Percentiles rank a stretch among this genome's conserved stretches.
Evolutionary conservation across 2,329 filamentous ascomycete genomes (phyloP).

Genomic region (Pezicula neosporulosa): DNA sequence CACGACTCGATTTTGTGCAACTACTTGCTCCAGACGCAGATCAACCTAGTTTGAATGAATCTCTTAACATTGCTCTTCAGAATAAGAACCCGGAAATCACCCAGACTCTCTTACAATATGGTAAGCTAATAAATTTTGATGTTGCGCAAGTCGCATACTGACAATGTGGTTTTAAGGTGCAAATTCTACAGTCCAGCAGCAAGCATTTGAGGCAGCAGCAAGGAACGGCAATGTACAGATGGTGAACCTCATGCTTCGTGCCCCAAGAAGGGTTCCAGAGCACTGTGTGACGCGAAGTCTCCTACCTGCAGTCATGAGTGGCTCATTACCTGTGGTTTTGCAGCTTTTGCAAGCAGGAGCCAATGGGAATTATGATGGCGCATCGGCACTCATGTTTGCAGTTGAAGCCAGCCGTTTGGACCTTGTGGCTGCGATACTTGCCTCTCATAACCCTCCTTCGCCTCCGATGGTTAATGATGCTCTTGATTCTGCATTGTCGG

Average conservation of each 20-base stretch:
- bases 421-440: slow-evolving; percentile 51
- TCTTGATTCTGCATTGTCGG: slow-evolving; percentile 44
- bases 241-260: slow-evolving; percentile 9
- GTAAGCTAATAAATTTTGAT: neutral
- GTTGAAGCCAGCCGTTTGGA: slow-evolving; percentile 47
- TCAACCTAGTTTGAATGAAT: slow-evolving; percentile 12
- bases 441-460: slow-evolving; percentile 48
- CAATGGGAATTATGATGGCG: slow-evolving; percentile 48
- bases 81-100: slow-evolving; percentile 5
- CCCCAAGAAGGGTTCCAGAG: slow-evolving; percentile 5
- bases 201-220: slow-evolving; percentile 1
- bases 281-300: slow-evolving; percentile 8
- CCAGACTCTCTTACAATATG: slow-evolving; percentile 12
- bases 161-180: slow-evolving; percentile 5
- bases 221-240: slow-evolving; percentile 8
- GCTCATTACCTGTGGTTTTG: slow-evolving; percentile 1
- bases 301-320: slow-evolving; percentile 5
- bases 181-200: slow-evolving; percentile 5
- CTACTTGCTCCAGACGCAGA: slow-evolving; percentile 11
- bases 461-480: slow-evolving; percentile 45
- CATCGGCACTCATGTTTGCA: slow-evolving; percentile 48
- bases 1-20: slow-evolving; percentile 7
- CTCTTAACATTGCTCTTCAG: slow-evolving; percentile 9
- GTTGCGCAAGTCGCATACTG: neutral
- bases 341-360: slow-evolving; percentile 28